phyloP scores from a whole-genome alignment of 1,139 yeast species.

The Yamadazyma songkhlaensis region DNA sequence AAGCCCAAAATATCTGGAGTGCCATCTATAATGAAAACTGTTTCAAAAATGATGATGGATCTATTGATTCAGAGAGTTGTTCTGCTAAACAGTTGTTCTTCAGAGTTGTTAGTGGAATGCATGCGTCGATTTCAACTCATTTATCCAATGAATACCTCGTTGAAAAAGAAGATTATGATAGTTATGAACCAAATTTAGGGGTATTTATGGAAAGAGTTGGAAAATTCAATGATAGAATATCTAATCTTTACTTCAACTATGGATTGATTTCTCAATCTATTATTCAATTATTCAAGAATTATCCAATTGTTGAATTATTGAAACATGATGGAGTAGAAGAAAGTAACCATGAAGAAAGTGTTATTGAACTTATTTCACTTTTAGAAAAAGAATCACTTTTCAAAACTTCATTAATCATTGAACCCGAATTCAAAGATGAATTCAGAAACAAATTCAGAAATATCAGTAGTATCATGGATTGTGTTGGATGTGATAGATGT shows the following conservation, averaged over 20 bases:
- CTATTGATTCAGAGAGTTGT: constrained; percentile 50
- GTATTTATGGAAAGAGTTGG: constrained; percentile 92
- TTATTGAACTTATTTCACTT: constrained; percentile 13
- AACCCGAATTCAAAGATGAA: constrained; percentile 71
- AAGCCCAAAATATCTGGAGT: constrained; percentile 89
- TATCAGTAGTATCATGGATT: constrained; percentile 92
- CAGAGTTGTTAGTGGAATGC: constrained; percentile 88
- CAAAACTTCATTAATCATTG: constrained; percentile 37
- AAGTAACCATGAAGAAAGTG: constrained; percentile 39
- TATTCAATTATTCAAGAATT: constrained; percentile 49
- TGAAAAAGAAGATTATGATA: constrained; percentile 68
- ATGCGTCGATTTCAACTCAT: constrained; percentile 93
- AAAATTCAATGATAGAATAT: constrained; percentile 78
- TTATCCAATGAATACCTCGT: constrained; percentile 80
- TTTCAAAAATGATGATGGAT: constrained; percentile 38
- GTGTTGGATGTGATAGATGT: constrained; percentile 98
- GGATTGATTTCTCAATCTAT: constrained; percentile 83
- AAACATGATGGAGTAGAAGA: constrained; percentile 13
- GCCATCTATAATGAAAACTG: constrained; percentile 92
- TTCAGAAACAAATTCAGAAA: constrained; percentile 83
- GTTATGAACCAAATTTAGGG: constrained; percentile 79
- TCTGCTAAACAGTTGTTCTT: constrained; percentile 84
- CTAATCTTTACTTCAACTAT: constrained; percentile 89
- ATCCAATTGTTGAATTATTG: constrained; percentile 15
- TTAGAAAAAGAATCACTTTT: constrained; percentile 40